These are phyloP conservation scores for Diatrype stigma DNA, from an alignment of 2,329 filamentous ascomycete species.

Conservation along the genomic window DNA sequence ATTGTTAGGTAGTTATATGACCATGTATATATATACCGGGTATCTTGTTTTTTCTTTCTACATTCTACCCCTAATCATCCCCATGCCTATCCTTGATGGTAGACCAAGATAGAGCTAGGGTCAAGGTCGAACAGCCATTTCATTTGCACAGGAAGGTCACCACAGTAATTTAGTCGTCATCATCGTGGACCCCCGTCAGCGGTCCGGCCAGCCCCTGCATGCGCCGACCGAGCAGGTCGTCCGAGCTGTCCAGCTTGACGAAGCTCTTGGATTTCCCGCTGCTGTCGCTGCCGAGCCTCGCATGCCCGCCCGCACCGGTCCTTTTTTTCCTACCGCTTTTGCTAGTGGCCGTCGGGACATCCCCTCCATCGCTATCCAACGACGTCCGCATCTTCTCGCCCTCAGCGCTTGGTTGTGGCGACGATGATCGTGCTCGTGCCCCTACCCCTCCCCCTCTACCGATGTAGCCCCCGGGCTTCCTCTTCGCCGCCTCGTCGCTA, in stretches of 20 bases:
- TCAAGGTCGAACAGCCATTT: neutral
- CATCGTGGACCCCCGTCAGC: conserved; percentile 42
- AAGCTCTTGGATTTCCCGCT: conserved; percentile 40
- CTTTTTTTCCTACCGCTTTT: conserved; percentile 17
- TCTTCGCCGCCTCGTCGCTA: conserved; percentile 6
- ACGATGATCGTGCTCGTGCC: neutral
- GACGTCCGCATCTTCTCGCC: conserved; percentile 12
- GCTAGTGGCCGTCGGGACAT: conserved; percentile 13
- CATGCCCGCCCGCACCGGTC: conserved; percentile 19
- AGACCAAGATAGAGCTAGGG: too few relatives aligned
- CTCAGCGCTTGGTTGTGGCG: conserved; percentile 12
- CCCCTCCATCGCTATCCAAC: conserved; percentile 11
- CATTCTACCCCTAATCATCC: too few relatives aligned
- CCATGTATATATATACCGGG: too few relatives aligned
- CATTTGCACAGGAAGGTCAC: neutral
- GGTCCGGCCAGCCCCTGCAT: conserved; percentile 56
- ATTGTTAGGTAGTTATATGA: too few relatives aligned
- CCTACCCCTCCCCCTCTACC: neutral
- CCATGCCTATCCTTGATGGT: too few relatives aligned
- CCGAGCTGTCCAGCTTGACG: conserved; percentile 52
- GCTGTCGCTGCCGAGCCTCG: conserved; percentile 21
- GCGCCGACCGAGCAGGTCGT: conserved; percentile 52
- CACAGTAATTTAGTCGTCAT: conserved; percentile 23
- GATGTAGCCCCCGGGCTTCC: conserved; percentile 1
- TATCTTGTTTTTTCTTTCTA: too few relatives aligned